Conservation (phyloP, 2,329 filamentous ascomycete species). For the Aspergillus nomiae region DNA sequence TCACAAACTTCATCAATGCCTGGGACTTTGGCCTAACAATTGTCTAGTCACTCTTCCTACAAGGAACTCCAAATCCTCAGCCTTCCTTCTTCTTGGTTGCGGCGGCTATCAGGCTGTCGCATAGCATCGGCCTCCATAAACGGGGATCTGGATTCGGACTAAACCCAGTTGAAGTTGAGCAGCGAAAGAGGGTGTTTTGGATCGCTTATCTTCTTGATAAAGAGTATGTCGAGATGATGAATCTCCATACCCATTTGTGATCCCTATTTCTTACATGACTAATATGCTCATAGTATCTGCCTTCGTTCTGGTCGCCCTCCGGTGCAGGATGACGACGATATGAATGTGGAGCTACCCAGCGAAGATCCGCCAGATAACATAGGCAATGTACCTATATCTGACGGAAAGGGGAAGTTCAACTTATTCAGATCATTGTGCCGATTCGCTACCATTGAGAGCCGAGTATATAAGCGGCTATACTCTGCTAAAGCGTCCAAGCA, state of each 20-base stretch:
- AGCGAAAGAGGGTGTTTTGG: conserved; percentile 78
- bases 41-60: conserved; percentile 76
- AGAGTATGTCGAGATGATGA: conserved; percentile 50
- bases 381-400: conserved; percentile 86
- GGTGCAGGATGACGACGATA: conserved; percentile 75
- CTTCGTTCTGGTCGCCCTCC: conserved; percentile 71
- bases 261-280: conserved; percentile 7
- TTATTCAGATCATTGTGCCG: conserved; percentile 91
- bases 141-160: conserved; percentile 89
- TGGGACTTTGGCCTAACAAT: conserved; percentile 11
- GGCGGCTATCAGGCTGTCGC: conserved; percentile 84
- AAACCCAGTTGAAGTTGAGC: conserved; percentile 91
- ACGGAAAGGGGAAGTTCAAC: conserved; percentile 91
- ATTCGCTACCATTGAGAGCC: conserved; percentile 87
- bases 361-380: conserved; percentile 90
- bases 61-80: conserved; percentile 95
- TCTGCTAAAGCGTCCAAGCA: conserved; percentile 90
- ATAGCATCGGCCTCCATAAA: conserved; percentile 95
- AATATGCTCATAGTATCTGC: conserved; percentile 55
- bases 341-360: conserved; percentile 95
- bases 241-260: background rate
- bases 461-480: conserved; percentile 90
- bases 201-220: conserved; percentile 75
- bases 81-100: conserved; percentile 89
- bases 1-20: background rate